Percentiles rank a stretch among this genome's conserved stretches.
These are phyloP conservation scores for Trifolium fragiferum DNA, from an alignment of 306 rosid genomes.

Conservation along the genomic window DNA sequence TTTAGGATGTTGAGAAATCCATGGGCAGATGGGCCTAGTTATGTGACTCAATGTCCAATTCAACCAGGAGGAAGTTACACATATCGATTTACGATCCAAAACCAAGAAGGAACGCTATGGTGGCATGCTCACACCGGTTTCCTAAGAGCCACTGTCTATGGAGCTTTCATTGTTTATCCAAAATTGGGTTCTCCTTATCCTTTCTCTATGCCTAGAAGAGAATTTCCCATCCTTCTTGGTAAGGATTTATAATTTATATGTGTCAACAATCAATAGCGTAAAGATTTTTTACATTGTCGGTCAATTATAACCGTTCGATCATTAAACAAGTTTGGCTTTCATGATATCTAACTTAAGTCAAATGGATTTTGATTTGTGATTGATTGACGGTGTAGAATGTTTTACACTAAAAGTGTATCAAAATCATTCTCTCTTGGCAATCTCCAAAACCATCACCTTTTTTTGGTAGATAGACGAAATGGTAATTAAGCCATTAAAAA, in stretches of 20 bases:
- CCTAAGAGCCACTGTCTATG: slow-evolving; percentile 93
- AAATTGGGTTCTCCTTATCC: slow-evolving; percentile 74
- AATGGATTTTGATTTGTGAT: no score
- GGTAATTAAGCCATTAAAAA: no score
- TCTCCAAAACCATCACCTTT: slow-evolving; percentile 3
- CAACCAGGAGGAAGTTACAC: slow-evolving; percentile 90
- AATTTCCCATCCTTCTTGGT: slow-evolving; percentile 81
- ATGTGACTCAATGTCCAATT: slow-evolving; percentile 89
- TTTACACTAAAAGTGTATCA: no score
- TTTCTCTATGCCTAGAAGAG: slow-evolving; percentile 72
- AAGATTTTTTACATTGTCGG: no score
- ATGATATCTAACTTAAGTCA: no score
- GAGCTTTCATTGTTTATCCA: slow-evolving; percentile 81
- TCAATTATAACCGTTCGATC: no score
- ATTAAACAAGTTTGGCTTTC: no score
- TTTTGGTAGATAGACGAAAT: background rate
- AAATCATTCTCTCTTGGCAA: background rate
- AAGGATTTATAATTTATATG: background rate
- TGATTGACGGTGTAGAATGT: no score
- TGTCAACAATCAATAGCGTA: no score
- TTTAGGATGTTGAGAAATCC: slow-evolving; percentile 80
- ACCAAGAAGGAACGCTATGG: slow-evolving; percentile 93
- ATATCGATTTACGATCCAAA: slow-evolving; percentile 75
- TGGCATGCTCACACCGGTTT: slow-evolving; percentile 96
- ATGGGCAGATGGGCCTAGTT: slow-evolving; percentile 97